These are phyloP conservation scores for Blastobotrys americana DNA, from an alignment of 805 yeast species.

Conservation along the genomic window DNA sequence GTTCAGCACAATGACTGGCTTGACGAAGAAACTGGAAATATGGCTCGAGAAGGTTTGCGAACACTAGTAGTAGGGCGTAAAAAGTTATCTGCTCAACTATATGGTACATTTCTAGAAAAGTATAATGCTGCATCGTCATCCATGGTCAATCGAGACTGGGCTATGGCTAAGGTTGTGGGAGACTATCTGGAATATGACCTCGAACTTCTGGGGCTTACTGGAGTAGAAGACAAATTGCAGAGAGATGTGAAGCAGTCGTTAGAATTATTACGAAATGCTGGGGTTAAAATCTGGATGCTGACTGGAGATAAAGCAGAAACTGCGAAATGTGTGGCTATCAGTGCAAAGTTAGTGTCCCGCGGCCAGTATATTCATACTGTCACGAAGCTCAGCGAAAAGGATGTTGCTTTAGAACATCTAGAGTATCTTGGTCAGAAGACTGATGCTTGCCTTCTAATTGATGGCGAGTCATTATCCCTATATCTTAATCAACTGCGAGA, in stretches of 20 bases:
- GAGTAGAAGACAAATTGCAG: conserved; percentile 95
- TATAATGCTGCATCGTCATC: conserved; percentile 69
- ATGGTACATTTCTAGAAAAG: conserved; percentile 54
- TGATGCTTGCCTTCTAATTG: conserved; percentile 75
- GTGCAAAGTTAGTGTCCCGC: conserved; percentile 83
- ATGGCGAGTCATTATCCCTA: conserved; percentile 81
- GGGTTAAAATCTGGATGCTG: conserved; percentile 96
- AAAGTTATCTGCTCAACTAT: conserved; percentile 46
- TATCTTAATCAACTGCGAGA: conserved; percentile 55
- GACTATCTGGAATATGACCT: conserved; percentile 73
- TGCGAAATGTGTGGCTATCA: conserved; percentile 94
- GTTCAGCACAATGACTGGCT: conserved; percentile 90
- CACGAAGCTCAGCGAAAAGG: conserved; percentile 51
- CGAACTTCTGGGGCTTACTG: conserved; percentile 85
- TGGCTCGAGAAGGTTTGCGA: conserved; percentile 97
- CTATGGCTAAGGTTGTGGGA: conserved; percentile 60
- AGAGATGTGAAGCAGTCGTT: conserved; percentile 85
- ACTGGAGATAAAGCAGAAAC: conserved; percentile 99
- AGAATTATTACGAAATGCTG: conserved; percentile 90
- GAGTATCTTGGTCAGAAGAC: conserved; percentile 60
- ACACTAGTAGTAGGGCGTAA: conserved; percentile 92
- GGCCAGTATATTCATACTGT: conserved; percentile 91
- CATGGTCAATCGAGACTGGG: conserved; percentile 71
- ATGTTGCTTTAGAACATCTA: conserved; percentile 66
- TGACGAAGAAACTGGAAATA: conserved; percentile 93